Evolutionary conservation across 805 yeast genomes (phyloP).

Genomic region (Candida nemodendra): DNA sequence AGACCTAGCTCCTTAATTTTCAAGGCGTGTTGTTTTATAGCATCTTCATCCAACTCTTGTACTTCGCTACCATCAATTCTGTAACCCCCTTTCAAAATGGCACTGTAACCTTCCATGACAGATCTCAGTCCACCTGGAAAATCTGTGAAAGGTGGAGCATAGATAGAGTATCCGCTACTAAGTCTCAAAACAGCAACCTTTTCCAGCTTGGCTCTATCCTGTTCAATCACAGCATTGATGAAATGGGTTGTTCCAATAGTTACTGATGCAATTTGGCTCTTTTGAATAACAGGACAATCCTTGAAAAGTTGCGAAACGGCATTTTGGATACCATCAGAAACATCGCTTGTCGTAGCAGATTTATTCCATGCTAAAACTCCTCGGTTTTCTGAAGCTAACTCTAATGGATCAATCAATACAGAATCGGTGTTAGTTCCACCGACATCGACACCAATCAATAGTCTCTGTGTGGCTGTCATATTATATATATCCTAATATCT

Average conservation of each 20-base stretch:
- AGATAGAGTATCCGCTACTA: slow-evolving; percentile 40
- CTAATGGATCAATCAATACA: slow-evolving; percentile 40
- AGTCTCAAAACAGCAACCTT: slow-evolving; percentile 44
- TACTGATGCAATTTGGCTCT: slow-evolving; percentile 35
- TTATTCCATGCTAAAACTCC: slow-evolving; percentile 44
- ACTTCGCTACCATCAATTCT: slow-evolving; percentile 41
- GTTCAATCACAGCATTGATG: slow-evolving; percentile 48
- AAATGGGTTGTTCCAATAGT: slow-evolving; percentile 54
- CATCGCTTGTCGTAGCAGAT: slow-evolving; percentile 45
- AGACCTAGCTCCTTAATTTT: slow-evolving; percentile 35
- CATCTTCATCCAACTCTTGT: slow-evolving; percentile 30
- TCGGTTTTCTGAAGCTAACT: slow-evolving; percentile 19
- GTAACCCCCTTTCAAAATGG: slow-evolving; percentile 38
- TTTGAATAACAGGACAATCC: slow-evolving; percentile 15
- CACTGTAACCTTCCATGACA: slow-evolving; percentile 36
- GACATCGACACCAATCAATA: slow-evolving; percentile 46
- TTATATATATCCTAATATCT: no score
- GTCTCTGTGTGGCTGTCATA: slow-evolving; percentile 1
- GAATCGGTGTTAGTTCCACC: slow-evolving; percentile 54
- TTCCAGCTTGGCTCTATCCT: slow-evolving; percentile 40
- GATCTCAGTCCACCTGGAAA: slow-evolving; percentile 38
- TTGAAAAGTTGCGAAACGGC: slow-evolving; percentile 36
- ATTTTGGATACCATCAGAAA: slow-evolving; percentile 40
- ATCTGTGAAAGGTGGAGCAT: slow-evolving; percentile 41
- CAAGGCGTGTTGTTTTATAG: slow-evolving; percentile 9